Evolutionary conservation across 2,329 filamentous ascomycete genomes (phyloP).

Genomic region (Huntiella omanensis): DNA sequence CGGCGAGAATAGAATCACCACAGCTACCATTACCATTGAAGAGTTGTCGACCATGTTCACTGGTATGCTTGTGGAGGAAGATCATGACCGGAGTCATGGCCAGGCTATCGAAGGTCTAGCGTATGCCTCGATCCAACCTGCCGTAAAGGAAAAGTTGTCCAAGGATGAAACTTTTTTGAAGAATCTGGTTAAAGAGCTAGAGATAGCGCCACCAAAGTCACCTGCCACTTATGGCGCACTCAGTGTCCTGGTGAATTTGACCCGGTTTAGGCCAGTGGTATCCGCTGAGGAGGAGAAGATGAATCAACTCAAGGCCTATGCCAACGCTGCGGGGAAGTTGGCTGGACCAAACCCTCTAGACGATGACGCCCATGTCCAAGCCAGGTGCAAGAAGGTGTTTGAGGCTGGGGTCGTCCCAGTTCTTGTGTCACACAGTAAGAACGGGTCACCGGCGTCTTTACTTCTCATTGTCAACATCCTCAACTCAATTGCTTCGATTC

Average conservation of each 20-base stretch:
- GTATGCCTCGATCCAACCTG: conserved; percentile 72
- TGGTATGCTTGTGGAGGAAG: conserved; percentile 43
- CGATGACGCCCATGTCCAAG: conserved; percentile 54
- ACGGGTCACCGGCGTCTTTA: conserved; percentile 50
- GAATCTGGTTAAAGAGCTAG: conserved; percentile 45
- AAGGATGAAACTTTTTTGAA: conserved; percentile 50
- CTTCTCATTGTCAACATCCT: conserved; percentile 59
- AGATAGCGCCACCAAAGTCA: conserved; percentile 40
- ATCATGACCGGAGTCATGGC: conserved; percentile 15
- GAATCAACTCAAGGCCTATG: conserved; percentile 81
- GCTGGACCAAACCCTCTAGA: conserved; percentile 47
- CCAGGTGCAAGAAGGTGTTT: conserved; percentile 60
- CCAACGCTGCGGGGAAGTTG: conserved; percentile 59
- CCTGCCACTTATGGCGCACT: conserved; percentile 68
- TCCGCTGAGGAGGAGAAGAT: conserved; percentile 89
- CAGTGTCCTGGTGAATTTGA: conserved; percentile 72
- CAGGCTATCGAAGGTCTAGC: conserved; percentile 79
- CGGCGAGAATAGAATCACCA: conserved; percentile 27
- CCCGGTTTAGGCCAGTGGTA: conserved; percentile 55
- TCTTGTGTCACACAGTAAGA: conserved; percentile 57
- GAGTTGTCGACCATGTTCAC: conserved; percentile 46
- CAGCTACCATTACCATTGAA: conserved; percentile 42
- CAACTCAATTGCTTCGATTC: conserved; percentile 55
- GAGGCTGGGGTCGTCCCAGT: conserved; percentile 60
- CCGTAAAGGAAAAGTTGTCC: conserved; percentile 65